These are phyloP conservation scores for Trapa bicornis DNA, from an alignment of 345 rosid genomes.

Conservation along the genomic window DNA sequence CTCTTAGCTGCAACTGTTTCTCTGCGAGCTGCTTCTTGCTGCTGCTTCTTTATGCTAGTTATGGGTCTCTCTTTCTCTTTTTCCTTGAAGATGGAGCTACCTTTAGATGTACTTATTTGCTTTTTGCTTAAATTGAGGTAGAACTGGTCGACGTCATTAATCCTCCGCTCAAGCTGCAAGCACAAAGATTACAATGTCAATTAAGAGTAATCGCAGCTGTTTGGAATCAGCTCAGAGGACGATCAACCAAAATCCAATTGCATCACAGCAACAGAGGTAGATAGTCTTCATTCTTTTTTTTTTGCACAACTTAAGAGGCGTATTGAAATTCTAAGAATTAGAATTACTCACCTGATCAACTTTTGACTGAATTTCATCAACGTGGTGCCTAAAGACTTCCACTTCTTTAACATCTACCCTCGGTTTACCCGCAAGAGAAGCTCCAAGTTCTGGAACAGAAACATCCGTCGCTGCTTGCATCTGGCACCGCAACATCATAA, in stretches of 20 bases:
- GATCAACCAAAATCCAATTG: too few species aligned
- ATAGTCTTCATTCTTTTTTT: too few species aligned
- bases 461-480: slow-evolving; percentile 21
- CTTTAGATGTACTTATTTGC: slow-evolving; percentile 30
- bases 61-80: slow-evolving; percentile 44
- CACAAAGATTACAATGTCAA: slow-evolving; percentile 3
- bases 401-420: slow-evolving; percentile 17
- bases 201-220: neutral
- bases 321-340: neutral
- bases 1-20: slow-evolving; percentile 78
- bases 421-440: slow-evolving; percentile 12
- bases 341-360: slow-evolving; percentile 44
- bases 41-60: slow-evolving; percentile 49
- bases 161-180: slow-evolving; percentile 57
- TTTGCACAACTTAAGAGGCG: too few species aligned
- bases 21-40: slow-evolving; percentile 51
- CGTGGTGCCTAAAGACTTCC: slow-evolving; percentile 27
- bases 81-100: slow-evolving; percentile 36
- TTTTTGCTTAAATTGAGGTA: slow-evolving; percentile 28
- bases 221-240: neutral
- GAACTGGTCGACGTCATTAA: slow-evolving; percentile 56
- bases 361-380: slow-evolving; percentile 43
- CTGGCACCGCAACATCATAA: slow-evolving; percentile 9
- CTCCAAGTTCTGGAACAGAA: slow-evolving; percentile 13
- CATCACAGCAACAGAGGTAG: neutral